phyloP scores from a whole-genome alignment of 345 rosid species.

The Gossypium stocksii region DNA sequence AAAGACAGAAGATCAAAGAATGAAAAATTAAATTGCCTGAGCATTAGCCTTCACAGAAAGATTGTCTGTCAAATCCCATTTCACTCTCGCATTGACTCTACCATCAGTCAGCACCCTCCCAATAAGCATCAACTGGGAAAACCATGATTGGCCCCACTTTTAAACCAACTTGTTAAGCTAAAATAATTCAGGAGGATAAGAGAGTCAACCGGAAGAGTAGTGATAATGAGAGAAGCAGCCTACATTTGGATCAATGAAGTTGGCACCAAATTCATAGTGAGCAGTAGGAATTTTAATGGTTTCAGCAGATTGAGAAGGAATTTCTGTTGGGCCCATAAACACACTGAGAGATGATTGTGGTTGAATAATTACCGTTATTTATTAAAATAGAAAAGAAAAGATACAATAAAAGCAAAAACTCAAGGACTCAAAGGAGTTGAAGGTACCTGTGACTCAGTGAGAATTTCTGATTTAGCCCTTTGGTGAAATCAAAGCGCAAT shows the following conservation, averaged over 20 bases:
- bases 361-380: conserved; percentile 3
- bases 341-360: conserved; percentile 47
- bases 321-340: conserved; percentile 85
- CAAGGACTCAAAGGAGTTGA: background rate
- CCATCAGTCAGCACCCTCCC: conserved; percentile 93
- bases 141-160: conserved; percentile 6
- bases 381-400: conserved; percentile 10
- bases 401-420: background rate
- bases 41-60: conserved; percentile 77
- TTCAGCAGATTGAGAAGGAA: conserved; percentile 86
- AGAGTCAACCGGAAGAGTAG: background rate
- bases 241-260: conserved; percentile 75
- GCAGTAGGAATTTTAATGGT: conserved; percentile 85
- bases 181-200: background rate
- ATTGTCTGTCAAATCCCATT: conserved; percentile 83
- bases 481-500: conserved; percentile 89
- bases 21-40: conserved; percentile 40
- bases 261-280: conserved; percentile 92
- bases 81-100: conserved; percentile 79
- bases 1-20: conserved; percentile 11
- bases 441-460: conserved; percentile 81
- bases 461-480: conserved; percentile 79
- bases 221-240: conserved; percentile 13
- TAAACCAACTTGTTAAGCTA: background rate
- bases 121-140: conserved; percentile 72